Evolutionary conservation across 208 protist species (phyloP), one percentile per base, ranked within the genome.

Genomic region (Leishmania tropica): DNA sequence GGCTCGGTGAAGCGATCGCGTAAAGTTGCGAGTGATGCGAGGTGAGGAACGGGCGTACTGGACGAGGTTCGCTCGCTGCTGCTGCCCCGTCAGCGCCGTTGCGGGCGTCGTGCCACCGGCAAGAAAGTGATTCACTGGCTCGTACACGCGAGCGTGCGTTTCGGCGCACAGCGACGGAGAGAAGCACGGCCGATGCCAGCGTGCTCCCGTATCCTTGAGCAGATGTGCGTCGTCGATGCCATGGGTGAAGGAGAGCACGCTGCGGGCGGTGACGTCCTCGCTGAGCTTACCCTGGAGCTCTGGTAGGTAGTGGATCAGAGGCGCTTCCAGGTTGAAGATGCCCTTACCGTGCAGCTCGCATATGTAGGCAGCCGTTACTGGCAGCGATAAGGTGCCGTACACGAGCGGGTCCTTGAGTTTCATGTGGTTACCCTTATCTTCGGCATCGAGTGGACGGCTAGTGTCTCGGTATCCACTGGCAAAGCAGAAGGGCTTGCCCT

Each of bases 361-460:
- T 45, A 97, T 79, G 65, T 93, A 95, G 28, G 88, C 91, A 17
- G 88, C 85, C 15, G 92, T 92, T n/a, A 97, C 80, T n/a, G 94
- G 94, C 35, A 95, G 76, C 6, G 88, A 90, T 11, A 97, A 83
- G 15, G 73, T 81, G 71, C 92, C 91, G 84, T 95, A 96, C 21
- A 90, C 83, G 31, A 97, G 87, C 37, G 94, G 92, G 81, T 97
- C 94, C 76, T 93, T 94, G 47, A 97, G 85, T 53, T 89, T 88
- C 89, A 97, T 88, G 85, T 93, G 89, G 84, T 97, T 96, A 15
- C 91, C 92, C 80, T 96, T 95, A 81, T 97, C 94, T n/a, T 97
- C 92, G 81, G 89, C 87, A 47, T 96, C 92, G 37, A 86, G 82
- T 17, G 91, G 89, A 2, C 91, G 91, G 28, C 75, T 86, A 4